Evolutionary conservation across 306 rosid species (phyloP).

Genomic region (Pterocarpus macrocarpus): DNA sequence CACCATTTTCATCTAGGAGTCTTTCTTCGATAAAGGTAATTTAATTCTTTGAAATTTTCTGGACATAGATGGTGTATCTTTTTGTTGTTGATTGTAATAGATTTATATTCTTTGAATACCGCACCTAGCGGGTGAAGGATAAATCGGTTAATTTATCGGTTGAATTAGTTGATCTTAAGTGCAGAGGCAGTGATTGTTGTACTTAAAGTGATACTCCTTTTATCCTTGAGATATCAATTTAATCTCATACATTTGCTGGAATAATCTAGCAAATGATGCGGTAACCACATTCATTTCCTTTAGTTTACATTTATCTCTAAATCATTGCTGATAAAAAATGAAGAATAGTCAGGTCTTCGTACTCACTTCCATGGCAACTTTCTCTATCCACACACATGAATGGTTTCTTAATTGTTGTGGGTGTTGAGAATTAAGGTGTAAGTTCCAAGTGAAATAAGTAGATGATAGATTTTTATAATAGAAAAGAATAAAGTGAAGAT

Average conservation of each 20-base stretch:
- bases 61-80: conserved; percentile 8
- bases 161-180: conserved; percentile 22
- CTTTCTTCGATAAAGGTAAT: conserved; percentile 14
- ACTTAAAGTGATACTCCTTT: conserved; percentile 1
- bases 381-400: neutral
- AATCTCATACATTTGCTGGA: conserved; percentile 28
- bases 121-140: conserved; percentile 4
- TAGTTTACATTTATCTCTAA: neutral
- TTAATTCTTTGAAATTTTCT: conserved; percentile 26
- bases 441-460: too few species aligned
- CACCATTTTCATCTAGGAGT: neutral
- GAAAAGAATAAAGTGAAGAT: too few species aligned
- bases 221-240: conserved; percentile 10
- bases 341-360: neutral
- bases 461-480: too few species aligned
- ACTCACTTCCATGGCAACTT: neutral
- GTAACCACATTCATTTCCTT: neutral
- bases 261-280: neutral
- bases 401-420: neutral
- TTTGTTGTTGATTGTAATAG: conserved; percentile 39
- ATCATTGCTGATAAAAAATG: neutral
- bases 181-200: conserved; percentile 22
- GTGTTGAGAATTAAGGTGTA: neutral
- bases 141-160: conserved; percentile 19
- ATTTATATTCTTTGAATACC: conserved; percentile 42